phyloP scores from a whole-genome alignment of 2,329 filamentous ascomycete species.

The Botrytis hyacinthi region DNA sequence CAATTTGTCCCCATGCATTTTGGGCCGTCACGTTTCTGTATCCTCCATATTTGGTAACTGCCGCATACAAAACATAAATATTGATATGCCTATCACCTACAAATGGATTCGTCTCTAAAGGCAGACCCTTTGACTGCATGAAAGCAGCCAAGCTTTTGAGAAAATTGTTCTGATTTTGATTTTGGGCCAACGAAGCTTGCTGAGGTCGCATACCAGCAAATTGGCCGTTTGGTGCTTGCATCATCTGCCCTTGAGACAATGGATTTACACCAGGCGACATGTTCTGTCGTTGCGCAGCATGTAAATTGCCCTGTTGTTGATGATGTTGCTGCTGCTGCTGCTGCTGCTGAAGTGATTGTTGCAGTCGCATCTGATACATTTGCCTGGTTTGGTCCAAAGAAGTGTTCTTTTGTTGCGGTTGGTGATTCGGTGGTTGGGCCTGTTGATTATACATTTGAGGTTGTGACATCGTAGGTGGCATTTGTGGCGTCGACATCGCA shows the following conservation, averaged over 20 bases:
- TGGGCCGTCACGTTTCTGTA: slow-evolving; percentile 68
- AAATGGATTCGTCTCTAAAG: slow-evolving; percentile 70
- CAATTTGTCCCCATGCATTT: slow-evolving; percentile 73
- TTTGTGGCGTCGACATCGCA: slow-evolving; percentile 51
- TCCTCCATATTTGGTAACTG: slow-evolving; percentile 73
- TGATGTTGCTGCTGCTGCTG: slow-evolving; percentile 69
- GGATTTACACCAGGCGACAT: slow-evolving; percentile 43
- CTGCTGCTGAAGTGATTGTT: slow-evolving; percentile 55
- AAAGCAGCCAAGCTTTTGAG: slow-evolving; percentile 75
- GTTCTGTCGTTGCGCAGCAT: slow-evolving; percentile 42
- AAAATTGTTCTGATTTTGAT: slow-evolving; percentile 62
- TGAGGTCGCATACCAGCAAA: slow-evolving; percentile 54
- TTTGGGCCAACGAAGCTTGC: slow-evolving; percentile 44
- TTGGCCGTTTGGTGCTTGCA: slow-evolving; percentile 58
- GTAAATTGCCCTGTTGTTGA: slow-evolving; percentile 56
- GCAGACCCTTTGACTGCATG: slow-evolving; percentile 70
- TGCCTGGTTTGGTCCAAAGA: slow-evolving; percentile 70
- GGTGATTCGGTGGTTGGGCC: slow-evolving; percentile 40
- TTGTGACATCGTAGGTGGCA: slow-evolving; percentile 43
- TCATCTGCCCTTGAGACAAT: slow-evolving; percentile 47
- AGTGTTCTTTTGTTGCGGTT: slow-evolving; percentile 44
- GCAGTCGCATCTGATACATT: slow-evolving; percentile 79
- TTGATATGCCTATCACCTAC: slow-evolving; percentile 73
- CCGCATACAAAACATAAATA: slow-evolving; percentile 73
- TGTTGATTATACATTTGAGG: slow-evolving; percentile 37